Evolutionary conservation across 495 filamentous ascomycete species (phyloP), one percentile per base, ranked within the genome.

Genomic region (Penicillium paxilli): DNA sequence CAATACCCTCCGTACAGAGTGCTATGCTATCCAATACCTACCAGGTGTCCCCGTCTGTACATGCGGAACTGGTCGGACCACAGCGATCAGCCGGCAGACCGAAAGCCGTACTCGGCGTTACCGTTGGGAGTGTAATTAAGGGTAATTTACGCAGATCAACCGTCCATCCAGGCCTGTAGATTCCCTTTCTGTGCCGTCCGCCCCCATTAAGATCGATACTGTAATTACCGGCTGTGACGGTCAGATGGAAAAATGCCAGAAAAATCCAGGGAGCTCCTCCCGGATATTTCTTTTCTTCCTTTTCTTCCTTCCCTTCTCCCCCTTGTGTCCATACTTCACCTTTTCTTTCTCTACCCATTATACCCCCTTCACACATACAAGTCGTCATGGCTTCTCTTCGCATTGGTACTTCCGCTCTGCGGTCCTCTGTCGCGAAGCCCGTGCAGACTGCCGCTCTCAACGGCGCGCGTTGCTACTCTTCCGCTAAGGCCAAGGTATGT

Each of bases 381-480:
- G 40, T 44, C 33, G 49, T 33, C 7, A 96, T 96, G 88, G 85
- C 90, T 67, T 81, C 88, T 68, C 72, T 93, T 65, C 85, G 90
- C 79, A 76, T 96, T 60, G 82, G 85, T 75, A 80, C 82, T 63
- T 78, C 88, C 69, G 83, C 84, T 69, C 76, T 96, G 64, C 87
- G 92, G 66, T 81, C 89, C 68, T 74, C 79, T 64, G 76, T 84
- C 62, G 80, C 86, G 46, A 77, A 77, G 75, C 79, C 71, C 67
- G 80, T 80, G 64, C 83, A 83, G 73, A 80, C 85, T 72, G 83
- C 81, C 61, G 83, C 85, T 72, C 87, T 90, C 79, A 91, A 86
- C 78, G 88, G 91, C 67, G 73, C 87, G 68, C 85, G 92, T 74
- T 86, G 83, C 83, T 96, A 96, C 76, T 95, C 92, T 48, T 83